Conservation (phyloP, 768 basidiomycete species). For the Daedaleopsis nitida region DNA sequence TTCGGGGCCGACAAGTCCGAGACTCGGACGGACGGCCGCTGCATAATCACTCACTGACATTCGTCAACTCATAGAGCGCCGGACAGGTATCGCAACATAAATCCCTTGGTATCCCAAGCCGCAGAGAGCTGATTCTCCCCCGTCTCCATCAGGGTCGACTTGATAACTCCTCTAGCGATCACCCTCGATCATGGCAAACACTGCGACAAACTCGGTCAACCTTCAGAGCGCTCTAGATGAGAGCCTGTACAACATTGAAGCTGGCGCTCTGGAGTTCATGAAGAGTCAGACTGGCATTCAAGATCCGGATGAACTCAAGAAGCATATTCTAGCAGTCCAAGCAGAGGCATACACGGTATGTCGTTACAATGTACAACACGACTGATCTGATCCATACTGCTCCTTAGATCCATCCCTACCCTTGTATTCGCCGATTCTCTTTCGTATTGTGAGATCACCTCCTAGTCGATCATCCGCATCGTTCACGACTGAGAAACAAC, state of each 20-base stretch:
- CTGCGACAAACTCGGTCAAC: not conserved
- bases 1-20: too few species aligned
- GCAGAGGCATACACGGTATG: slow-evolving; percentile 33
- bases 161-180: too few species aligned
- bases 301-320: slow-evolving; percentile 32
- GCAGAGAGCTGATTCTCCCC: too few species aligned
- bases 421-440: slow-evolving; percentile 31
- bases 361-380: not conserved
- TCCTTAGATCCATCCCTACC: slow-evolving; percentile 32
- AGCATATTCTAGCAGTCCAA: slow-evolving; percentile 32
- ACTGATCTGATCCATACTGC: too few species aligned
- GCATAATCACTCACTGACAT: too few species aligned
- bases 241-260: slow-evolving; percentile 18
- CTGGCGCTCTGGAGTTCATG: slow-evolving; percentile 21
- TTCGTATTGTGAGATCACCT: slow-evolving; percentile 25
- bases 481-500: not conserved
- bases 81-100: too few species aligned
- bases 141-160: too few species aligned
- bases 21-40: too few species aligned
- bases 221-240: slow-evolving; percentile 19
- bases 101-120: too few species aligned
- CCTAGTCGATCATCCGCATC: not conserved
- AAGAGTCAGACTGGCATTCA: slow-evolving; percentile 30
- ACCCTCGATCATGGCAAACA: too few species aligned
- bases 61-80: too few species aligned